Evolutionary conservation across 306 rosid species (phyloP), one percentile per base, ranked within the genome.

Genomic region (Rosa lucieae): DNA sequence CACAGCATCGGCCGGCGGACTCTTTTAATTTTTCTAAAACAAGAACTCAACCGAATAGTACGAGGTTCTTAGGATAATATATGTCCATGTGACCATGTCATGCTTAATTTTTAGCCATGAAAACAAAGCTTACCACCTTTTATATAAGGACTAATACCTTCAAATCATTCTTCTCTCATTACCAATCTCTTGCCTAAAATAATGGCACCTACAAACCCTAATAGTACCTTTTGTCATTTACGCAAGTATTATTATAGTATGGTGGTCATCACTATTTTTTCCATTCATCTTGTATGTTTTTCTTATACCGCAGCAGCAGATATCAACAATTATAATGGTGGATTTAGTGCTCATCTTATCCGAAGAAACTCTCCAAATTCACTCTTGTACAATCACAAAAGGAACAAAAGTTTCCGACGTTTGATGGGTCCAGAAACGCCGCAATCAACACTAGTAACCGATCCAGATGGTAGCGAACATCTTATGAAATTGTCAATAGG

Each of bases 401-500:
- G 21, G 21, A 72, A 62, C 5, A 52, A 15, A 32, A 20, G 8
- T 18, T 56, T 44, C 70, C 26, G 61, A 43, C 59, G 55, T 70
- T 44, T 61, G 29, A 49, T 8, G 44, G 70, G 65, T 61, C 15
- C 47, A 77, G 29, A 78, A 5, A 32, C 69, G 1, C 51, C 61
- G 4, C 78, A 75, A 23, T 58, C 79, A 32, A 0, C 35, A 21
- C 11, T 59, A 21, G 1, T 1, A 6, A 11, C 5, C 4, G 68
- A 32, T 10, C 26, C 11, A 47, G 67, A 85, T 77, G 77, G 82
- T 43, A 85, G 85, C 0, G 84, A 87, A 26, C 85, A 82, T 73
- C 88, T 88, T 79, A 82, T 90, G 82, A 88, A 88, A 70, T 70
- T 88, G 56, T 74, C 94, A 12, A 6, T 90, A 47, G 92, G 91